Evolutionary conservation across 768 basidiomycete species (phyloP).

Genomic region (Sporobolomyces roseus): DNA sequence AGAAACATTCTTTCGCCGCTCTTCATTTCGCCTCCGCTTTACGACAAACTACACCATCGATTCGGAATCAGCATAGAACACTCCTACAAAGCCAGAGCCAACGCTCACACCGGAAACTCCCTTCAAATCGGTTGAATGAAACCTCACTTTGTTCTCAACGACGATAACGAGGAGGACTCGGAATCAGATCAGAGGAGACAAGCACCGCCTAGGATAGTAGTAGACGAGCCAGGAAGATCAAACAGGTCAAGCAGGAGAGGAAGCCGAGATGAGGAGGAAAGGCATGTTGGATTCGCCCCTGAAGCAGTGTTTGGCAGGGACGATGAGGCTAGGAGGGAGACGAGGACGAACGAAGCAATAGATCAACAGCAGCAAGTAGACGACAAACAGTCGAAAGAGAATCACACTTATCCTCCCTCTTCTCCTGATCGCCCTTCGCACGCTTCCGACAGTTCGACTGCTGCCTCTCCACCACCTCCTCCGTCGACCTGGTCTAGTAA

Average conservation of each 20-base stretch:
- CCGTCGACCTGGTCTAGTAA: background rate
- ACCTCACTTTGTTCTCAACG: conserved; percentile 16
- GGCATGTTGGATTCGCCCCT: conserved; percentile 23
- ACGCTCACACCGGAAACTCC: background rate
- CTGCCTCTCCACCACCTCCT: no score
- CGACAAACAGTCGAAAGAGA: background rate
- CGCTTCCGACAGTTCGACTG: no score
- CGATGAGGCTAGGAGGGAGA: no score
- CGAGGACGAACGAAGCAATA: background rate
- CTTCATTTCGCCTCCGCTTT: no score
- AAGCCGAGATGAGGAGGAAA: conserved; percentile 15
- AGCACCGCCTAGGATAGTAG: conserved; percentile 9
- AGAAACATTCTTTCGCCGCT: no score
- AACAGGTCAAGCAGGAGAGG: background rate
- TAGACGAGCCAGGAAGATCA: background rate
- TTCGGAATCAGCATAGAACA: no score
- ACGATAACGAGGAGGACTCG: background rate
- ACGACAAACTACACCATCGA: no score
- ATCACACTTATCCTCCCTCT: conserved; percentile 2
- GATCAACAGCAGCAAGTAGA: background rate
- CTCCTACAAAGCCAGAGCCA: no score
- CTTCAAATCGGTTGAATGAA: background rate
- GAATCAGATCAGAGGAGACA: background rate
- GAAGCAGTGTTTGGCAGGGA: background rate
- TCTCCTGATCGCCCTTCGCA: background rate